Evolutionary conservation across 495 filamentous ascomycete genomes (phyloP), one percentile per base, ranked within the genome.

Genomic region (Darksidea phi): DNA sequence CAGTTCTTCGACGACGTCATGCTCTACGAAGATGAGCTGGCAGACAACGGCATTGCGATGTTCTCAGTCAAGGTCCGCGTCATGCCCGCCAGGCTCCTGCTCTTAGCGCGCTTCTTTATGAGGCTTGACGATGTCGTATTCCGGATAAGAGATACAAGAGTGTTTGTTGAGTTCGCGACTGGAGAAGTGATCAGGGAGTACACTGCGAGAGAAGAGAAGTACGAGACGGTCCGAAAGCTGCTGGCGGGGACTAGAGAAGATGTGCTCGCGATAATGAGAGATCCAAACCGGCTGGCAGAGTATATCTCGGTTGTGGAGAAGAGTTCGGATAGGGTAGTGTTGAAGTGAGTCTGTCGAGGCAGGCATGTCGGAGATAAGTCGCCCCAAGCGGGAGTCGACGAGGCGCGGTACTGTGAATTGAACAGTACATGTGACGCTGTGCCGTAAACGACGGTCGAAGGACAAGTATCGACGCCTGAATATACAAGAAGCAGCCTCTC

Each of bases 21-120:
- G 61, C 80, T 97, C 25, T 98, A 97, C 72, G 94, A 97, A 77
- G 92, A 95, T 73, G 94, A 98, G 75, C 83, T 98, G 55, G 94
- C 96, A 41, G 94, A 98, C 72, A 98, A 98, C 72, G 94, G 94
- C 24, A 93, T 97, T 61, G 84, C 90, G 6, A 80, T 96, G 72
- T 72, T 95, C 11, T 92, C 84, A 23, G 87, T 87, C 75, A 97
- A 97, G 77, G 76, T 97, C 46, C 80, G 94, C 48, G 94, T 96
- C 48, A 96, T 97, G 89, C 89, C 89, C 32, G 82, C 84, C 56
- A 78, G 94, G 43, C 82, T 97, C 69, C 80, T 98, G 53, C 78
- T 97, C 37, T 80, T 98, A 10, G 83, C 81, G 47, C 79, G 95
- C n/a, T 87, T 96, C 72, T 98, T 95, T 76, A 88, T 98, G 86